A percentile compares a stretch with the other conserved stretches of the same genome.
Evolutionary conservation across 805 yeast genomes (phyloP).

Genomic region (Hanseniaspora meyeri): DNA sequence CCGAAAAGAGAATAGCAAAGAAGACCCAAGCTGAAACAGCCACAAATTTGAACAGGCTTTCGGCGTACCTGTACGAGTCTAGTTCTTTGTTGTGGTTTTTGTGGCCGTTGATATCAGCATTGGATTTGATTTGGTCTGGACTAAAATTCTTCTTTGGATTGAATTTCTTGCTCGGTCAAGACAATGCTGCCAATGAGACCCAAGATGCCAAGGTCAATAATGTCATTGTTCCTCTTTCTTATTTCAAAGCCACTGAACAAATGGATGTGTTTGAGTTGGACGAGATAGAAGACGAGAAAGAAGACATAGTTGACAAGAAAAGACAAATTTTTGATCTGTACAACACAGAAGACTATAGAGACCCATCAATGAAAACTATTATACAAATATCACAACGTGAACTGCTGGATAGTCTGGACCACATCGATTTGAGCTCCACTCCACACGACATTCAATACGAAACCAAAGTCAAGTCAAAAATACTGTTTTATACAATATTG

Average conservation of each 20-base stretch:
- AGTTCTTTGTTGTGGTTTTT: neutral
- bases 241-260: slow-evolving; percentile 10
- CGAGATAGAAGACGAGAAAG: neutral
- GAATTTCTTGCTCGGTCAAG: neutral
- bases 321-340: neutral
- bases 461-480: slow-evolving; percentile 3
- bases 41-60: neutral
- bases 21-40: neutral
- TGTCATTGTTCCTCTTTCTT: slow-evolving; percentile 5
- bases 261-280: neutral
- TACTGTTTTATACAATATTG: slow-evolving; percentile 2
- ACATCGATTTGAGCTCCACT: neutral
- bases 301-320: neutral
- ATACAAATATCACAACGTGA: neutral
- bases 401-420: neutral
- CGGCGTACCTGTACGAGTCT: neutral
- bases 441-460: slow-evolving; percentile 3
- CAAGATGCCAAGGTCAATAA: neutral
- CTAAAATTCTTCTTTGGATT: slow-evolving; percentile 3
- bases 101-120: slow-evolving; percentile 4
- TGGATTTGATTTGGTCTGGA: slow-evolving; percentile 4
- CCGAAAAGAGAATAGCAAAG: neutral
- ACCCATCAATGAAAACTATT: neutral
- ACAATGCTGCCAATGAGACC: neutral
- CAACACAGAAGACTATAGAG: neutral